Evolutionary conservation across 371 early-diverging fungal species (phyloP).

Genomic region (Neoconidiobolus thromboides): DNA sequence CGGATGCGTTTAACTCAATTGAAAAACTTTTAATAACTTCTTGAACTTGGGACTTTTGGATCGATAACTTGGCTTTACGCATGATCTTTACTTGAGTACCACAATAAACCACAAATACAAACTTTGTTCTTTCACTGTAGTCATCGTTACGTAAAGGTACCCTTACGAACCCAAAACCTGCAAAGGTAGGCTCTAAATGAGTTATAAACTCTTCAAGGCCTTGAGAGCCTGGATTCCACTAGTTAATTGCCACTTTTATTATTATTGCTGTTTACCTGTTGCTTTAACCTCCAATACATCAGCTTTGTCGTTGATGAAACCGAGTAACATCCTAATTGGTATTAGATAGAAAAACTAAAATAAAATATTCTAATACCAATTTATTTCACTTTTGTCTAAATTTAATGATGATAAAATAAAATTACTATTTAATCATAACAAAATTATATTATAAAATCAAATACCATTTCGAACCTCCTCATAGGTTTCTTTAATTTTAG

Average conservation of each 20-base stretch:
- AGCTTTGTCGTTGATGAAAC: background rate
- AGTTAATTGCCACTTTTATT: background rate
- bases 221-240: background rate
- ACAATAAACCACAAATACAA: slow-evolving; percentile 56
- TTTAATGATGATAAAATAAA: background rate
- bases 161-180: slow-evolving; percentile 4
- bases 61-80: slow-evolving; percentile 65
- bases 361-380: slow-evolving; percentile 1
- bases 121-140: slow-evolving; percentile 48
- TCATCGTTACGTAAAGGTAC: slow-evolving; percentile 68
- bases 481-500: slow-evolving; percentile 6
- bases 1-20: slow-evolving; percentile 49
- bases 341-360: background rate
- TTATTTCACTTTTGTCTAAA: slow-evolving; percentile 5
- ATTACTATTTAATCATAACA: background rate
- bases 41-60: slow-evolving; percentile 66
- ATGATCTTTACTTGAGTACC: slow-evolving; percentile 64
- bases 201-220: background rate
- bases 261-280: background rate
- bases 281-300: slow-evolving; percentile 4
- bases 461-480: slow-evolving; percentile 5
- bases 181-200: background rate
- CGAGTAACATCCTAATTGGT: slow-evolving; percentile 3
- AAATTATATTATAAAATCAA: too few species aligned
- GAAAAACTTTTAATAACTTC: slow-evolving; percentile 40